These are phyloP conservation scores for Grosmannia huntii DNA, from an alignment of 2,329 filamentous ascomycete genomes.

Conservation along the genomic window DNA sequence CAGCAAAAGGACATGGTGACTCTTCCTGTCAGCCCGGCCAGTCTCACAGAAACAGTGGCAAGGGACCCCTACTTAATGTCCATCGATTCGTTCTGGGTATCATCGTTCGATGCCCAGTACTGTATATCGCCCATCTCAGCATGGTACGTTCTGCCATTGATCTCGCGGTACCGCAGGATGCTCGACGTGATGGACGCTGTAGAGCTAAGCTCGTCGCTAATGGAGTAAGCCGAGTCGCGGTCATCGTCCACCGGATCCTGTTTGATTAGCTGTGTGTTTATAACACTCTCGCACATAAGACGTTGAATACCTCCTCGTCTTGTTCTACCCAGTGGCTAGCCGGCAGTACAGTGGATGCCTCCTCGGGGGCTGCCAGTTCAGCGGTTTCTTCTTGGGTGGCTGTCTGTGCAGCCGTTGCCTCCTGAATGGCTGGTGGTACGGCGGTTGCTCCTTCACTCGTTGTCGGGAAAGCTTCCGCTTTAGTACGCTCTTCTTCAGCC, in stretches of 20 bases:
- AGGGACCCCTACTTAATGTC: slow-evolving; percentile 17
- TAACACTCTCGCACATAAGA: not conserved
- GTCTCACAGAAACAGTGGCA: not conserved
- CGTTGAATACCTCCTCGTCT: not conserved
- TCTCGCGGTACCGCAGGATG: slow-evolving; percentile 17
- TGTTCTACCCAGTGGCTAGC: not conserved
- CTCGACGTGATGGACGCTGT: slow-evolving; percentile 18
- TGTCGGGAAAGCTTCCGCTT: not conserved
- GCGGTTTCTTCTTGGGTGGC: too few species aligned
- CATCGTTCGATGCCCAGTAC: slow-evolving; percentile 17
- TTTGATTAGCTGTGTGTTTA: not conserved
- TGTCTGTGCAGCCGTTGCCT: too few species aligned
- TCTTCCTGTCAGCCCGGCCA: not conserved
- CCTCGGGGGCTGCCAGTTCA: not conserved
- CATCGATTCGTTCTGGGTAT: slow-evolving; percentile 17
- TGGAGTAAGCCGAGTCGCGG: not conserved
- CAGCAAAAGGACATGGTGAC: slow-evolving; percentile 16
- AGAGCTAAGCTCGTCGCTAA: slow-evolving; percentile 9
- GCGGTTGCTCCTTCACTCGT: too few species aligned
- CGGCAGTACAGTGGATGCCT: not conserved
- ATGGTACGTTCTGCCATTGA: slow-evolving; percentile 18
- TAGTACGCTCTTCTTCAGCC: too few species aligned
- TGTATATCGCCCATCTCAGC: slow-evolving; percentile 14
- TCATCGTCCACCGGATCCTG: not conserved
- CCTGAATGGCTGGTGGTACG: too few species aligned